These are phyloP conservation scores for Blakeslea trispora DNA, from an alignment of 371 early-diverging fungal genomes.

Conservation along the genomic window DNA sequence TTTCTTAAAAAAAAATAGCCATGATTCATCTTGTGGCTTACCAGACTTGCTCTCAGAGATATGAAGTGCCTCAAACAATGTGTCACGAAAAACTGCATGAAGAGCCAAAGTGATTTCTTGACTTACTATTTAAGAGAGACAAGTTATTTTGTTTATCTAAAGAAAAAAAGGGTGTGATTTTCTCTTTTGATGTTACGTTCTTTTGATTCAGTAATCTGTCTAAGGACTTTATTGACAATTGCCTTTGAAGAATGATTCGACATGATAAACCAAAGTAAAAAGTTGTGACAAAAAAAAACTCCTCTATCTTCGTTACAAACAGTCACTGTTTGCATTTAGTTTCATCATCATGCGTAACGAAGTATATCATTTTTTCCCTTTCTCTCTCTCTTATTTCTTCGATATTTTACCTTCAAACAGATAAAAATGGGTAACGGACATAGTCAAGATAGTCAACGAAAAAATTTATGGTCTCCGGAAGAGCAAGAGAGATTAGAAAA, in stretches of 20 bases:
- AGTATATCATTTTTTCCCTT: background rate
- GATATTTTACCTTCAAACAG: background rate
- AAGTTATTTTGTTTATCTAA: too few species aligned
- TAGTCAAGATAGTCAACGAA: conserved; percentile 15
- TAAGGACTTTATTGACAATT: conserved; percentile 4
- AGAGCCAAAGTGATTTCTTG: conserved; percentile 17
- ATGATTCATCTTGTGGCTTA: background rate
- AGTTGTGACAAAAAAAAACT: background rate
- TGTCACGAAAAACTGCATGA: conserved; percentile 12
- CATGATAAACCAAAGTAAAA: background rate
- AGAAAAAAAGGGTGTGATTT: too few species aligned
- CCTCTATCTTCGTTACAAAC: background rate
- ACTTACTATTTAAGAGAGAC: conserved; percentile 24
- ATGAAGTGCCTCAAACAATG: conserved; percentile 26
- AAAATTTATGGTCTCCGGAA: conserved; percentile 4
- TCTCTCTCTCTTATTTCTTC: conserved; percentile 1
- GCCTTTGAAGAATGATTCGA: background rate
- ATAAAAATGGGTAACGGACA: conserved; percentile 23
- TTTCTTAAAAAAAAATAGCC: too few species aligned
- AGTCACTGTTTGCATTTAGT: background rate
- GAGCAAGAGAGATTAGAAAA: conserved; percentile 8
- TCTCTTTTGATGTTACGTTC: too few species aligned
- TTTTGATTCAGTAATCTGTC: conserved; percentile 5
- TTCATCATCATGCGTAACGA: background rate
- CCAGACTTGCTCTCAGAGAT: conserved; percentile 28